These are phyloP conservation scores for Populus simonii DNA, from an alignment of 345 rosid species.

Conservation along the genomic window DNA sequence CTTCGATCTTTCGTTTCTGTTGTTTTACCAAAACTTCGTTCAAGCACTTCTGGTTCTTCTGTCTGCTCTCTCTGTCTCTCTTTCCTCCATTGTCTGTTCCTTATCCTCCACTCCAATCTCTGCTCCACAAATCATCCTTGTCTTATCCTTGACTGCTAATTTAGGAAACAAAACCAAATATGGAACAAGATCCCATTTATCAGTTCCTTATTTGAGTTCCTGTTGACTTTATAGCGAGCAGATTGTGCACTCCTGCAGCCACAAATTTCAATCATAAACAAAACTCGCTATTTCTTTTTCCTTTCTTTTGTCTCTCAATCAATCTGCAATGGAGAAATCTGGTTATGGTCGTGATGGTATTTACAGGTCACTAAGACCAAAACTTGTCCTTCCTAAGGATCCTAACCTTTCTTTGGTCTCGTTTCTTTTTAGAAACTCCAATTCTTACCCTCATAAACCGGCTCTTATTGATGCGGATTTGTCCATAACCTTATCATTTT, in stretches of 20 bases:
- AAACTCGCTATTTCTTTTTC: not conserved
- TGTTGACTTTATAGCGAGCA: not conserved
- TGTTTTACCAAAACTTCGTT: too few species aligned
- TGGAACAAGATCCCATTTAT: not conserved
- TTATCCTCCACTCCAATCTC: too few species aligned
- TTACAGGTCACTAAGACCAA: conserved; percentile 67
- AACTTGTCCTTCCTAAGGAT: conserved; percentile 50
- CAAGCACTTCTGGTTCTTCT: too few species aligned
- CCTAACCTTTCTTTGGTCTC: conserved; percentile 59
- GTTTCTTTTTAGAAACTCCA: conserved; percentile 54
- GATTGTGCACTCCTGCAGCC: too few species aligned
- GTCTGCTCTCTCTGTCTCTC: too few species aligned
- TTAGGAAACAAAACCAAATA: not conserved
- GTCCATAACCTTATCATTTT: conserved; percentile 47
- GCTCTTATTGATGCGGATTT: conserved; percentile 65
- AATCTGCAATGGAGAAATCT: conserved; percentile 62
- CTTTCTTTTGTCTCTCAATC: not conserved
- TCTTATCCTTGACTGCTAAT: not conserved
- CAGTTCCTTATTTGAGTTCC: not conserved
- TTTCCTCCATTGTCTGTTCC: too few species aligned
- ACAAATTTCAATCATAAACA: not conserved
- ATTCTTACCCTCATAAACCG: conserved; percentile 47
- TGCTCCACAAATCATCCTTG: too few species aligned
- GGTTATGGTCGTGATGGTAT: conserved; percentile 80
- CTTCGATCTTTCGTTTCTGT: too few species aligned